Conservation (phyloP, 805 yeast genomes). For the Ogataea ganodermae region DNA sequence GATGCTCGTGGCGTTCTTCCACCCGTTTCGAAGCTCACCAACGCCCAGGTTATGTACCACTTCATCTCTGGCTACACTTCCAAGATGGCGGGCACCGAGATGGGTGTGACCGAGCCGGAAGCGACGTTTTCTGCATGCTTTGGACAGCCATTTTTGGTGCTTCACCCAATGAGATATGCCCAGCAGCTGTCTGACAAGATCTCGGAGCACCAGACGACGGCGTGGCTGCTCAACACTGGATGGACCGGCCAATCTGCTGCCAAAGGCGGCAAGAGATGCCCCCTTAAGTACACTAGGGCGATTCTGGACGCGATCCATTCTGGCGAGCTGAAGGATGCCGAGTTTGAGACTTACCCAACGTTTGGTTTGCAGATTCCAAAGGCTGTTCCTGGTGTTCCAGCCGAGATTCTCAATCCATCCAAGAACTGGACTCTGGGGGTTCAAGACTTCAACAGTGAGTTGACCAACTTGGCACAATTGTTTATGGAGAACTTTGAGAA, state of each 20-base stretch:
- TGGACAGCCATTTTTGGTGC: conserved; percentile 97
- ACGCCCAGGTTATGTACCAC: conserved; percentile 98
- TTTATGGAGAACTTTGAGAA: conserved; percentile 86
- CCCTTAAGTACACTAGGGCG: conserved; percentile 96
- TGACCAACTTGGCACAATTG: conserved; percentile 66
- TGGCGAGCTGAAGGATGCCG: conserved; percentile 79
- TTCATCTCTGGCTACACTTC: conserved; percentile 98
- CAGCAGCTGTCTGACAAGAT: conserved; percentile 94
- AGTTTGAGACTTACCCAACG: conserved; percentile 80
- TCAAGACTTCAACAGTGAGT: conserved; percentile 54
- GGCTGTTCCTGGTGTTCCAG: conserved; percentile 77
- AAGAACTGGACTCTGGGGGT: conserved; percentile 71
- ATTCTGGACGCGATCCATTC: conserved; percentile 92
- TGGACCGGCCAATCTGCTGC: conserved; percentile 96
- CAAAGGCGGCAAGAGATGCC: conserved; percentile 95
- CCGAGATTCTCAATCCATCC: conserved; percentile 83
- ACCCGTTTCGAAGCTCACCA: conserved; percentile 90
- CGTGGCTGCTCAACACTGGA: conserved; percentile 97
- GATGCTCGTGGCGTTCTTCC: conserved; percentile 98
- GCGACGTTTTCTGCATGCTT: conserved; percentile 98
- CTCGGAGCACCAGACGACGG: conserved; percentile 81
- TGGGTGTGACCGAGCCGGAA: conserved; percentile 97
- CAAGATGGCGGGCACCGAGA: conserved; percentile 99
- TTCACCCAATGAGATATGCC: conserved; percentile 98
- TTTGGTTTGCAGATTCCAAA: conserved; percentile 89